Evolutionary conservation across 768 basidiomycete species (phyloP).

Genomic region (Panaeolus papilionaceus): DNA sequence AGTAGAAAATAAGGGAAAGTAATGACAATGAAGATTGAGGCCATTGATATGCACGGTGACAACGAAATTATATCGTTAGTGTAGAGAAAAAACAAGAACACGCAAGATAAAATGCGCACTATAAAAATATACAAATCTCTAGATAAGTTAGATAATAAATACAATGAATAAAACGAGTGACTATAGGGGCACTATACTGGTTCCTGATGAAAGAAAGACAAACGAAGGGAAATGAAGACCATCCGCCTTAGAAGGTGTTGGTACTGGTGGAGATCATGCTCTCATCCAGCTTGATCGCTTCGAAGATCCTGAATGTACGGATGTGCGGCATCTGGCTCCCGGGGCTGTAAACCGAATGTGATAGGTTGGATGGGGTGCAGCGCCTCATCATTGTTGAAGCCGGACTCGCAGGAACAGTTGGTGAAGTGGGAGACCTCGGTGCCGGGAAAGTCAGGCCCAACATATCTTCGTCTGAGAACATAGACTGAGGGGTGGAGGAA

Average conservation of each 20-base stretch:
- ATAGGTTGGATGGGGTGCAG: constrained; percentile 4
- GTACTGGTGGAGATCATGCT: constrained; percentile 26
- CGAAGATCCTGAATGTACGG: constrained; percentile 58
- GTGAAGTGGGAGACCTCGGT: constrained; percentile 1
- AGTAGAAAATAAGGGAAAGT: too few species aligned
- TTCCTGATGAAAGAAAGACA: not conserved
- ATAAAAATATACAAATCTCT: too few species aligned
- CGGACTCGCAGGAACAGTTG: constrained; percentile 10
- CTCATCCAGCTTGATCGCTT: constrained; percentile 51
- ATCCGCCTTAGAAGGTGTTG: constrained; percentile 21
- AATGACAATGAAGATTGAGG: too few species aligned
- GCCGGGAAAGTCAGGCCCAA: not conserved
- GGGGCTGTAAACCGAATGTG: constrained; percentile 31
- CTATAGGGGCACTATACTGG: not conserved
- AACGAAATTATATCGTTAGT: too few species aligned
- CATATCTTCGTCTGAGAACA: constrained; percentile 11
- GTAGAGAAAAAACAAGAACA: too few species aligned
- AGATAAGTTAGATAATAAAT: too few species aligned
- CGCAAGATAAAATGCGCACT: too few species aligned
- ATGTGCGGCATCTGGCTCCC: constrained; percentile 53
- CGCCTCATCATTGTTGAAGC: not conserved
- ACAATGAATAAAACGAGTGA: too few species aligned
- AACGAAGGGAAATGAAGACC: not conserved
- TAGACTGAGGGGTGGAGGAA: constrained; percentile 20
- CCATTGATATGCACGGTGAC: too few species aligned